Base-by-base conservation (phyloP, 345 rosid genomes). In the Zanthoxylum bungeanum region DNA sequence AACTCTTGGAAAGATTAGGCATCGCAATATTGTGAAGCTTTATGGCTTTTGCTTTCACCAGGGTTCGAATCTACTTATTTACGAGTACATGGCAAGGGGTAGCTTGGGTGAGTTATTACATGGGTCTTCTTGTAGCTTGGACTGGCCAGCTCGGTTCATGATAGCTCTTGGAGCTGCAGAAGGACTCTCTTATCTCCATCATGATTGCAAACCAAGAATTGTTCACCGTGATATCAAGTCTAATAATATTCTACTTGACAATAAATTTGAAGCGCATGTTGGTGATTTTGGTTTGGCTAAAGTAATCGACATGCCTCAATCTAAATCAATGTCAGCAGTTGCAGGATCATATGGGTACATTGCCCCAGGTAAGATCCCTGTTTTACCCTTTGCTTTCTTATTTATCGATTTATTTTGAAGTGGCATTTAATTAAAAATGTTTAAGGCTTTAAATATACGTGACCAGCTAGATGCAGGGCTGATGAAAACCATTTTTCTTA, bases 271-370 rank as follows among this genome's bases (percentile, higher is more conserved):
- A 83, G 98, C 98, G 66, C 94, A 83, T 69, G 95, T 93, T 4
- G 98, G 98, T 4, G 98, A 93, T 73, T 92, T 93, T 17, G 98
- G 98, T 49, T 66, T 93, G 57, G 98, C 98, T 7, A 93, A 93
- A 75, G 92, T 93, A 28, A 83, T 92, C 33, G 98, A 92, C 82
- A 78, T 92, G 97, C 95, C 96, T 9, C 85, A 92, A 10, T 87
- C 93, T 2, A 93, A 92, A 75, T 90, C 98, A 25, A 89, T 93
- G 98, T 92, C 98, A 1, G 93, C 97, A 10, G 89, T 93, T 73
- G 97, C 97, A 6, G 98, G 98, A 68, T 91, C 98, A 66, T 93
- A 93, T 66, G 98, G 98, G 80, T 93, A 93, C 80, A 93, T 93
- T 75, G 98, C 98, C 27, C 98, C 98, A 52, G 93, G 86, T 84